Evolutionary conservation across 768 basidiomycete genomes (phyloP).

Genomic region (Ephemerocybe angulata): DNA sequence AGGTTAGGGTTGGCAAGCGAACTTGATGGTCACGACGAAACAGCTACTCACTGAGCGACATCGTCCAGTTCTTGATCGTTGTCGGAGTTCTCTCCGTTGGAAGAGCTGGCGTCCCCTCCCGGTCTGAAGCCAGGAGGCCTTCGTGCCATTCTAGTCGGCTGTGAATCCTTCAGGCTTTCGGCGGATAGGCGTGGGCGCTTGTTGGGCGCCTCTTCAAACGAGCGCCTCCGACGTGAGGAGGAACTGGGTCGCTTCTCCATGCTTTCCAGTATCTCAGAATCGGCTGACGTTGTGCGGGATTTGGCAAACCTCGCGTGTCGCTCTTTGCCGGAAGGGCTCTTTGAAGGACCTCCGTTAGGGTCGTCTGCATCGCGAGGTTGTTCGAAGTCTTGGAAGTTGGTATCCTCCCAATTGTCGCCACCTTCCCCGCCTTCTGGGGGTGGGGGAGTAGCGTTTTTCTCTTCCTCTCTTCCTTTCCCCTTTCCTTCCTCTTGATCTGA

Average conservation of each 20-base stretch:
- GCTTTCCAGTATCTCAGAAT: no score
- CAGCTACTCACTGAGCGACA: background rate
- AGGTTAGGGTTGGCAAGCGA: background rate
- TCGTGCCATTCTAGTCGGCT: background rate
- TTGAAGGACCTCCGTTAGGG: background rate
- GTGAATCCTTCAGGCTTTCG: background rate
- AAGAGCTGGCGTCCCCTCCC: background rate
- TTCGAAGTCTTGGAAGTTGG: background rate
- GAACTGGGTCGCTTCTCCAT: no score
- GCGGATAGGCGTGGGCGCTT: background rate
- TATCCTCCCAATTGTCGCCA: background rate
- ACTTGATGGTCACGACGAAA: background rate
- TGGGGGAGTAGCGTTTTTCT: background rate
- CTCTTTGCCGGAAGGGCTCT: background rate
- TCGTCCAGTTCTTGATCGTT: background rate
- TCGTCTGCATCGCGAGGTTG: background rate
- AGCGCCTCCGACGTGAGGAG: background rate
- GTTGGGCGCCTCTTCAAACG: background rate
- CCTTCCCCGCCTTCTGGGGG: background rate
- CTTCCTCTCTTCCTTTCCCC: no score
- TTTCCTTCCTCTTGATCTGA: no score
- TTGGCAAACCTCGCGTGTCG: conserved; percentile 2
- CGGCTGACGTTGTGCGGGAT: no score
- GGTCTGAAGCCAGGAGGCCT: background rate
- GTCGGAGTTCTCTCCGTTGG: background rate